These are phyloP conservation scores for Baorangia bicolor DNA, from an alignment of 768 basidiomycete genomes.

Conservation along the genomic window DNA sequence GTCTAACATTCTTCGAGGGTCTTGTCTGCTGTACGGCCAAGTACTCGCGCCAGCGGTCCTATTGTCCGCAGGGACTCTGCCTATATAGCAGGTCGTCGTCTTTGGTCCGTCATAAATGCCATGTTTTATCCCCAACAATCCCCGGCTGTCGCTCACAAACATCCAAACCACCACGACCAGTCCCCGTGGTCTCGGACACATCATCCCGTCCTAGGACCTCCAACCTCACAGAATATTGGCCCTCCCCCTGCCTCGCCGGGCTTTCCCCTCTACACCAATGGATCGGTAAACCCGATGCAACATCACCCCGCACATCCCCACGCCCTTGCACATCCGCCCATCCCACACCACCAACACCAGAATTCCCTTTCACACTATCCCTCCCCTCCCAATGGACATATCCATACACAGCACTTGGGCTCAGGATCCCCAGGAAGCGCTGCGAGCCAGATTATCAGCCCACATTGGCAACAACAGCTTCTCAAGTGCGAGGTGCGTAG, in stretches of 20 bases:
- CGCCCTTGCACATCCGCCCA: slow-evolving; percentile 45
- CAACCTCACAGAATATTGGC: slow-evolving; percentile 43
- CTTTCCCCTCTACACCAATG: slow-evolving; percentile 75
- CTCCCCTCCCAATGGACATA: slow-evolving; percentile 72
- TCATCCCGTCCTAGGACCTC: slow-evolving; percentile 51
- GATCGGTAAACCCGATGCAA: slow-evolving; percentile 59
- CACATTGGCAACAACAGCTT: slow-evolving; percentile 93
- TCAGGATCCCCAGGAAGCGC: slow-evolving; percentile 58
- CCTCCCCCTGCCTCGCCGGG: slow-evolving; percentile 72
- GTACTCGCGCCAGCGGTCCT: slow-evolving; percentile 7
- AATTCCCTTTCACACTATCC: slow-evolving; percentile 76
- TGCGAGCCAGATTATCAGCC: slow-evolving; percentile 63
- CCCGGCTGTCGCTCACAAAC: slow-evolving; percentile 75
- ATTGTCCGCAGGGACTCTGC: slow-evolving; percentile 10
- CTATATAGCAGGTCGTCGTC: slow-evolving; percentile 1
- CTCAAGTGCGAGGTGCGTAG: slow-evolving; percentile 85
- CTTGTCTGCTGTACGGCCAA: slow-evolving; percentile 2
- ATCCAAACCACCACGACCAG: slow-evolving; percentile 74
- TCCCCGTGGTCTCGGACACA: slow-evolving; percentile 68
- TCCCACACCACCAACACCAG: slow-evolving; percentile 75
- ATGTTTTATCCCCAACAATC: slow-evolving; percentile 89
- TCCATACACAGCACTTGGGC: slow-evolving; percentile 56
- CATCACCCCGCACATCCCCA: slow-evolving; percentile 59
- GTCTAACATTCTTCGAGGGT: not conserved
- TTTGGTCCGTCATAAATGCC: slow-evolving; percentile 35